Base-by-base conservation (phyloP, 768 basidiomycete genomes). In the Termitomyces sp. region DNA sequence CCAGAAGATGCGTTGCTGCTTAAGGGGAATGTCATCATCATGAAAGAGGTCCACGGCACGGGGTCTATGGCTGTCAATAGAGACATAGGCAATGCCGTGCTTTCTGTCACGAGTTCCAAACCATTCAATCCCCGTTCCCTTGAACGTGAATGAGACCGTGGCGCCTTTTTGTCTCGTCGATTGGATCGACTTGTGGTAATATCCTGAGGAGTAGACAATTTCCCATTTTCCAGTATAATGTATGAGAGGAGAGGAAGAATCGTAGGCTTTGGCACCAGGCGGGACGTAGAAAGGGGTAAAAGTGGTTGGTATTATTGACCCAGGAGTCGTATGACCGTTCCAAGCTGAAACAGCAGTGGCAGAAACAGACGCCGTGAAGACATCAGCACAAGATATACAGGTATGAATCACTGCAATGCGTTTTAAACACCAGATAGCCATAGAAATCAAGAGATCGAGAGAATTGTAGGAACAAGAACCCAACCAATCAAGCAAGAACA, bases 91-190 rank as follows among this genome's bases (percentile, higher is more conserved):
- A 9, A 77, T 66, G 14, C 89, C 85, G 63, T 89, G 82, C 16
- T 61, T 67, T 40, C 65, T 72, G 61, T 80, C 82, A 40, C 72
- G 75, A 63, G 76, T 79, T 30, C 89, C 89, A 61, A 90, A 91
- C 84, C 84, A 88, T 69, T 91, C 89, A 60, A 91, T 76, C 0
- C 87, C 87, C 12, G 84, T 86, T 14, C 89, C 89, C n/a, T 73
- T 72, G 68, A 90, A 90, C 3, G 77, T 74, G 68, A 90, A 79
- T 2, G 73, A 72, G 45, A 80, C 71, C 3, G 78, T 70, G 11
- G 88, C 82, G 46, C 75, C 75, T 17, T 68, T 68, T 45, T 78
- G 68, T 14, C 72, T 69, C 0, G 86, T 85, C 64, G 75, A 77
- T 14, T 75, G 78, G 34, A 82, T 68, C 14, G 82, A 79, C 16